Evolutionary conservation across 2,329 filamentous ascomycete species (phyloP).

Genomic region (Sarocladium kiliense): DNA sequence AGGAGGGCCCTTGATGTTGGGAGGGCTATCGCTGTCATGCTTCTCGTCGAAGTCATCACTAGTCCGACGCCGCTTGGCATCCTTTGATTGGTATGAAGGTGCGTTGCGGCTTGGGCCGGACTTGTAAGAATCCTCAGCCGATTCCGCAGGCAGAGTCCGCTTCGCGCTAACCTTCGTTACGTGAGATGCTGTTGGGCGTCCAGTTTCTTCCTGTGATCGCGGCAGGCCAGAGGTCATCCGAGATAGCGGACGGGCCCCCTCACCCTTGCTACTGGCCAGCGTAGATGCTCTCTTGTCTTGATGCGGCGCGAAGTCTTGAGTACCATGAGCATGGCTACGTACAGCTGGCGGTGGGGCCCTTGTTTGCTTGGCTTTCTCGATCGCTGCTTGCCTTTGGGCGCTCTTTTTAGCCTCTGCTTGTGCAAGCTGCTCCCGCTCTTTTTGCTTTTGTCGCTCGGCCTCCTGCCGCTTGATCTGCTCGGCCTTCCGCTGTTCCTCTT

Average conservation of each 20-base stretch:
- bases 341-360: slow-evolving; percentile 56
- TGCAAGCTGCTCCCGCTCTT: slow-evolving; percentile 54
- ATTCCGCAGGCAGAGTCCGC: slow-evolving; percentile 63
- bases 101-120: slow-evolving; percentile 41
- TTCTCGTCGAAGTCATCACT: slow-evolving; percentile 55
- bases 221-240: slow-evolving; percentile 36
- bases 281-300: slow-evolving; percentile 24
- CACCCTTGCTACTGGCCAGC: slow-evolving; percentile 31
- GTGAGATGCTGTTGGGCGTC: slow-evolving; percentile 54
- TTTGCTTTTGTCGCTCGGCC: slow-evolving; percentile 54
- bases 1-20: slow-evolving; percentile 70
- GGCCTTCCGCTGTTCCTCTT: slow-evolving; percentile 59
- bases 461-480: slow-evolving; percentile 57
- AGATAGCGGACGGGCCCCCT: slow-evolving; percentile 35
- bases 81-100: slow-evolving; percentile 61
- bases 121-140: slow-evolving; percentile 49
- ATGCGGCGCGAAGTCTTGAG: slow-evolving; percentile 33
- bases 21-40: slow-evolving; percentile 43
- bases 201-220: slow-evolving; percentile 32
- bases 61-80: slow-evolving; percentile 75
- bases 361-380: slow-evolving; percentile 62
- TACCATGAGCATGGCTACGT: slow-evolving; percentile 48
- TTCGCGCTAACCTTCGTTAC: slow-evolving; percentile 61
- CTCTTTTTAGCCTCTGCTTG: slow-evolving; percentile 62
- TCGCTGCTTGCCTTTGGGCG: slow-evolving; percentile 56